These are phyloP conservation scores for Ogataea glucozyma DNA, from an alignment of 805 yeast genomes.

Conservation along the genomic window DNA sequence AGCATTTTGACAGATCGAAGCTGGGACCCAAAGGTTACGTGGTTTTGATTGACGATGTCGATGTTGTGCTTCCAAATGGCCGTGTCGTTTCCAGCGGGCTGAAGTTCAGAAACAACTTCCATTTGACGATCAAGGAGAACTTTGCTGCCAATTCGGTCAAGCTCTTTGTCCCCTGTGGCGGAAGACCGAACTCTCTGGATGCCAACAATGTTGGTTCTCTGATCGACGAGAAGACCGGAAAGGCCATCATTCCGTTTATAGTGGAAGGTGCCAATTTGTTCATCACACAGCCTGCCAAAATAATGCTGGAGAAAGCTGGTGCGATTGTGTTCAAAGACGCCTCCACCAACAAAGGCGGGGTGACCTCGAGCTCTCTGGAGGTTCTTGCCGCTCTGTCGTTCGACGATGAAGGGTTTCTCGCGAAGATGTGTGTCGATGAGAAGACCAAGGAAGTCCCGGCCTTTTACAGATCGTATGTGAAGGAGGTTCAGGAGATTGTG, in stretches of 20 bases:
- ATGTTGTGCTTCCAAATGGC: conserved; percentile 77
- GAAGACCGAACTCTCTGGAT: conserved; percentile 95
- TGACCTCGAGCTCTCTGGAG: conserved; percentile 92
- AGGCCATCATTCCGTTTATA: conserved; percentile 76
- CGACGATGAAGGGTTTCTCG: conserved; percentile 78
- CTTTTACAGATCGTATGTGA: conserved; percentile 82
- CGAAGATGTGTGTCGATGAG: conserved; percentile 75
- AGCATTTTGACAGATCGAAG: conserved; percentile 63
- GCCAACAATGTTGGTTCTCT: conserved; percentile 74
- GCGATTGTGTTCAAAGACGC: conserved; percentile 91
- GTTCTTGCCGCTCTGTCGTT: conserved; percentile 92
- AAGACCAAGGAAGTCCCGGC: conserved; percentile 55
- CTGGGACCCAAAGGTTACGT: conserved; percentile 76
- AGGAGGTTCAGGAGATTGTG: conserved; percentile 75
- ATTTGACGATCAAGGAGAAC: conserved; percentile 65
- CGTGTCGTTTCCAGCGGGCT: conserved; percentile 77
- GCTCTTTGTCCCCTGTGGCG: conserved; percentile 97
- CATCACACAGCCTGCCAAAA: conserved; percentile 91
- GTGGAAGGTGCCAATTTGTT: conserved; percentile 98
- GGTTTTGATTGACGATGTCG: conserved; percentile 82
- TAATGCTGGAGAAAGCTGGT: conserved; percentile 84
- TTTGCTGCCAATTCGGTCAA: conserved; percentile 62
- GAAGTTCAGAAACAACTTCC: conserved; percentile 88
- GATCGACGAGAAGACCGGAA: conserved; percentile 74
- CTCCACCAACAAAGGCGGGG: conserved; percentile 98